Evolutionary conservation across 139 green algal genomes (phyloP).

Genomic region (Chlamydomonas sphaeroides): DNA sequence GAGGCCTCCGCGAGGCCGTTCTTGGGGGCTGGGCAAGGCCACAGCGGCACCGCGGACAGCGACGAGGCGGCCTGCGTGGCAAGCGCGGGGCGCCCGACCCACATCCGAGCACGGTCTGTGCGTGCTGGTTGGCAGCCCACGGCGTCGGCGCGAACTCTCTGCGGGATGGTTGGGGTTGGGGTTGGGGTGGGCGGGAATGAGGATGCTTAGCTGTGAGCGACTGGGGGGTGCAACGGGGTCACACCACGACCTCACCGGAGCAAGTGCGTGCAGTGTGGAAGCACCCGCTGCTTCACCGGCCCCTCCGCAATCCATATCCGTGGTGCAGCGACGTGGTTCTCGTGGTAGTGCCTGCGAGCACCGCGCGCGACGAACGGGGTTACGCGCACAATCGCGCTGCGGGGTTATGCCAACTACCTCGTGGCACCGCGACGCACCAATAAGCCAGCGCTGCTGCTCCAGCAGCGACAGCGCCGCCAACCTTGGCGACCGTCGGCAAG

Average conservation of each 20-base stretch:
- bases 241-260: no score
- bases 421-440: neutral
- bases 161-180: no score
- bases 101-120: slow-evolving; percentile 28
- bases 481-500: no score
- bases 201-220: no score
- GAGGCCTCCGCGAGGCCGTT: no score
- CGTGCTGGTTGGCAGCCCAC: slow-evolving; percentile 20
- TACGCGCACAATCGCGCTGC: neutral
- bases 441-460: neutral
- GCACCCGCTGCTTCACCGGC: neutral
- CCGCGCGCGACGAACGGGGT: neutral
- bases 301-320: slow-evolving; percentile 15
- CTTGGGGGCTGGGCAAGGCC: no score
- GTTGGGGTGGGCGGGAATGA: no score
- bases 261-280: slow-evolving; percentile 16
- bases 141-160: slow-evolving; percentile 13
- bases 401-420: no score
- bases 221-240: no score
- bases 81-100: neutral
- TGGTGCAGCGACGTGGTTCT: neutral
- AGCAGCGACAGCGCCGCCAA: neutral
- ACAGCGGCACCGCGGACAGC: no score
- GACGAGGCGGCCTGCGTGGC: no score
- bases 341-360: neutral